Conservation (phyloP, 441 rosid genomes). For the Populus hybrid region DNA sequence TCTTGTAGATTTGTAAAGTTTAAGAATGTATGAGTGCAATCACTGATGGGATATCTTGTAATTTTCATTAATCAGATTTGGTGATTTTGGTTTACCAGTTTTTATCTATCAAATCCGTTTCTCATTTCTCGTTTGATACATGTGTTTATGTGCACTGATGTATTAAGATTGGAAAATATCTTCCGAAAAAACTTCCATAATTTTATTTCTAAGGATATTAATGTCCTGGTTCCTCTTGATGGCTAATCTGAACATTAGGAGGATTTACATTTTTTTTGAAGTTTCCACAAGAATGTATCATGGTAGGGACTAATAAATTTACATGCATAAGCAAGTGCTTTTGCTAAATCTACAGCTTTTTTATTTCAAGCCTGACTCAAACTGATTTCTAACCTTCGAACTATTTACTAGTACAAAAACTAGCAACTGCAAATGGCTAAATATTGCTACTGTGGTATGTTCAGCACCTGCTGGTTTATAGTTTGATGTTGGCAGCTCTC, state of each 20-base stretch:
- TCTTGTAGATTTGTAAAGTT: neutral
- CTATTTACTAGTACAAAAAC: neutral
- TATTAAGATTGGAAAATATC: neutral
- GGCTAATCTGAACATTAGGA: neutral
- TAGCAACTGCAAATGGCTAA: no score
- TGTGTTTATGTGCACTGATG: neutral
- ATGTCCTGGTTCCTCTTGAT: neutral
- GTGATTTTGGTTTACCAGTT: conserved; percentile 7
- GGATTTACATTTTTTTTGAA: neutral
- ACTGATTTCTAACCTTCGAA: neutral
- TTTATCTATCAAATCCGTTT: neutral
- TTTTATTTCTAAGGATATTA: neutral
- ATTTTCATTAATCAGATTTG: conserved; percentile 12
- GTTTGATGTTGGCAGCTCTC: conserved; percentile 19
- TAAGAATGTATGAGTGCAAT: neutral
- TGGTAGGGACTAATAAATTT: neutral
- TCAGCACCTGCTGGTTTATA: conserved; percentile 30
- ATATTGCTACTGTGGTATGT: no score
- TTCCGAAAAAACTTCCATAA: neutral
- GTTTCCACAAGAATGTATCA: neutral
- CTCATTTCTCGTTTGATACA: neutral
- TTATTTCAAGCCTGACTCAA: no score
- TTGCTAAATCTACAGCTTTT: no score
- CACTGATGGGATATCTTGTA: neutral
- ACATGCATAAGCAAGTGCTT: no score